A percentile compares a stretch with the other conserved stretches of the same genome.
Conservation (phyloP, 1,284 basidiomycete species). For the Golubevia pallescens region DNA sequence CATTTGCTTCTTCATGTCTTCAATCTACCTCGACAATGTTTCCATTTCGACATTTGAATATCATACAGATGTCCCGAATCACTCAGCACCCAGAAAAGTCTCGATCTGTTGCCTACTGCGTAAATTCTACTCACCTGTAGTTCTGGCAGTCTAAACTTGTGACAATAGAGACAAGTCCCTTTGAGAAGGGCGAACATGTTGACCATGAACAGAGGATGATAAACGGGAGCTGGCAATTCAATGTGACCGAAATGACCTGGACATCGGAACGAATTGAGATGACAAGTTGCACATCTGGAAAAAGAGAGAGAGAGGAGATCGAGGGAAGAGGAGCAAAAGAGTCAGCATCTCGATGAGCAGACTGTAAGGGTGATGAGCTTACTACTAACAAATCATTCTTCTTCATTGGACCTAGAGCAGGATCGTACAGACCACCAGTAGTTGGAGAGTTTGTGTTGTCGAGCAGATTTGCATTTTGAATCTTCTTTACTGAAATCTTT, state of each 20-base stretch:
- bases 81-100: too few species aligned
- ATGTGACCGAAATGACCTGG: slow-evolving; percentile 99
- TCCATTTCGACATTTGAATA: too few species aligned
- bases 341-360: background rate
- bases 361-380: background rate
- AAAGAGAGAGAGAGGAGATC: slow-evolving; percentile 28
- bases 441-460: slow-evolving; percentile 94
- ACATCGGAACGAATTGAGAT: slow-evolving; percentile 87
- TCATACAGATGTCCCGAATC: too few species aligned
- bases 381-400: slow-evolving; percentile 69
- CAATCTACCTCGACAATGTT: background rate
- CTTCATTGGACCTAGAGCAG: slow-evolving; percentile 88
- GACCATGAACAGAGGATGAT: slow-evolving; percentile 94
- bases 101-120: too few species aligned
- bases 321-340: background rate
- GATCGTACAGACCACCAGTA: slow-evolving; percentile 91
- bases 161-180: slow-evolving; percentile 93
- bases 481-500: slow-evolving; percentile 93
- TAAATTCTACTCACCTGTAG: too few species aligned
- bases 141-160: slow-evolving; percentile 84
- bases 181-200: slow-evolving; percentile 89
- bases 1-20: background rate
- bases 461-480: slow-evolving; percentile 88
- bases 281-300: slow-evolving; percentile 91
- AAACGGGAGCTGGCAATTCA: slow-evolving; percentile 91